Percentiles rank a stretch among this genome's conserved stretches.
Conservation (phyloP, 1,139 yeast genomes). For the Yamadazyma diddensiae region DNA sequence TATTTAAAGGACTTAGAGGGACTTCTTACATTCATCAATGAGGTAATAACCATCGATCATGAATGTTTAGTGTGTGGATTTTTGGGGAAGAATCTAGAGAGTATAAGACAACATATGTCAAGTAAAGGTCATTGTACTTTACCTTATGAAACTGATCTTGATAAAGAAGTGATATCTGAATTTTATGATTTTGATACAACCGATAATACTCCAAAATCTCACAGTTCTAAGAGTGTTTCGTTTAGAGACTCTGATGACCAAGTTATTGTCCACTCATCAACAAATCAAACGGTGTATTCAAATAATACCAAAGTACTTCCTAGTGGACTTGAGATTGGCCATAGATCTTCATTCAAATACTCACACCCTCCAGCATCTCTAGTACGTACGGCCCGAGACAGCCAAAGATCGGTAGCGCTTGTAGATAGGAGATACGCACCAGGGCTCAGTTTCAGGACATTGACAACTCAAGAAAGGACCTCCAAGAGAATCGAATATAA, state of each 20-base stretch:
- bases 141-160: slow-evolving; percentile 51
- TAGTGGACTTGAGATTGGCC: slow-evolving; percentile 49
- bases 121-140: slow-evolving; percentile 55
- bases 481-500: slow-evolving; percentile 24
- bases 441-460: slow-evolving; percentile 30
- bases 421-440: slow-evolving; percentile 42
- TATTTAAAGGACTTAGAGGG: slow-evolving; percentile 43
- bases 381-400: slow-evolving; percentile 19
- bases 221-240: slow-evolving; percentile 11
- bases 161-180: slow-evolving; percentile 34
- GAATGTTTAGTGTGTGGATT: slow-evolving; percentile 56
- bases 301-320: slow-evolving; percentile 27
- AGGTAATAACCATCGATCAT: slow-evolving; percentile 39
- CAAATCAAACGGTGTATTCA: neutral
- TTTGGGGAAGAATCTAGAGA: slow-evolving; percentile 44
- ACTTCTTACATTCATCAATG: slow-evolving; percentile 42
- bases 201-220: slow-evolving; percentile 10
- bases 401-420: slow-evolving; percentile 34
- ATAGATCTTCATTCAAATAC: slow-evolving; percentile 44
- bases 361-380: slow-evolving; percentile 29
- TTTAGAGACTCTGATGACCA: slow-evolving; percentile 16
- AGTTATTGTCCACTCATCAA: slow-evolving; percentile 3
- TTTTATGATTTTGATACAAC: slow-evolving; percentile 41
- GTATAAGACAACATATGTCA: slow-evolving; percentile 50
- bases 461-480: slow-evolving; percentile 35